Evolutionary conservation across 768 basidiomycete species (phyloP).

Genomic region (Dacryopinax spathularia): DNA sequence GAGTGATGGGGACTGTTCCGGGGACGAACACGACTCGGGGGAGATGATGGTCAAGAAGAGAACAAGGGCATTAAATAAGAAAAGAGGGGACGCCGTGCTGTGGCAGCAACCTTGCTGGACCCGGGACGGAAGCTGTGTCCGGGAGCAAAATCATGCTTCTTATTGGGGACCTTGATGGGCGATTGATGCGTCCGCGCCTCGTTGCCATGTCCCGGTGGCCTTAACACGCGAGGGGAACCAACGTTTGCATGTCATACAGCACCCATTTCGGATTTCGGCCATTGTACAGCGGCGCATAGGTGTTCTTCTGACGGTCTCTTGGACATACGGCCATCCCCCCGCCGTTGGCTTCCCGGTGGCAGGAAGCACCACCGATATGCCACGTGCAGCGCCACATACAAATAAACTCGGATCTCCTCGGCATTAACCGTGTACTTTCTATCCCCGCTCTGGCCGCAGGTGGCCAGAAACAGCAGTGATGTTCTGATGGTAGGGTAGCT

Average conservation of each 20-base stretch:
- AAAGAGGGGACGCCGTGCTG: not conserved
- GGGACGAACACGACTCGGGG: not conserved
- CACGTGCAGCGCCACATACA: too few relatives aligned
- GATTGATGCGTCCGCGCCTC: not conserved
- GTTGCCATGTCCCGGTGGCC: not conserved
- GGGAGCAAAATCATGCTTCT: not conserved
- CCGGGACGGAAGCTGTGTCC: constrained; percentile 1
- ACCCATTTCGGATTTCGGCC: not conserved
- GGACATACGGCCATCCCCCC: not conserved
- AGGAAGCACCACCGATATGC: not conserved
- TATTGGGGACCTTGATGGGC: constrained; percentile 2
- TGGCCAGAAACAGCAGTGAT: too few relatives aligned
- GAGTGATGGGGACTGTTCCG: not conserved
- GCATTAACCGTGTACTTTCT: too few relatives aligned
- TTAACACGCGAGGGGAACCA: not conserved
- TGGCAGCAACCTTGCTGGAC: not conserved
- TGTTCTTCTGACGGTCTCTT: not conserved
- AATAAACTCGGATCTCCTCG: too few relatives aligned
- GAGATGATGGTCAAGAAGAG: not conserved
- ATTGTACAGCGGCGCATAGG: not conserved
- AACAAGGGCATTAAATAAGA: not conserved
- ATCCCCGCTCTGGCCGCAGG: too few relatives aligned
- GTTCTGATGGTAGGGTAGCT: too few relatives aligned
- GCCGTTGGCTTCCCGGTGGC: not conserved
- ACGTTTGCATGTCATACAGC: not conserved